Conservation (phyloP, 2,329 filamentous ascomycete genomes). For the Aspergillus piperis region DNA sequence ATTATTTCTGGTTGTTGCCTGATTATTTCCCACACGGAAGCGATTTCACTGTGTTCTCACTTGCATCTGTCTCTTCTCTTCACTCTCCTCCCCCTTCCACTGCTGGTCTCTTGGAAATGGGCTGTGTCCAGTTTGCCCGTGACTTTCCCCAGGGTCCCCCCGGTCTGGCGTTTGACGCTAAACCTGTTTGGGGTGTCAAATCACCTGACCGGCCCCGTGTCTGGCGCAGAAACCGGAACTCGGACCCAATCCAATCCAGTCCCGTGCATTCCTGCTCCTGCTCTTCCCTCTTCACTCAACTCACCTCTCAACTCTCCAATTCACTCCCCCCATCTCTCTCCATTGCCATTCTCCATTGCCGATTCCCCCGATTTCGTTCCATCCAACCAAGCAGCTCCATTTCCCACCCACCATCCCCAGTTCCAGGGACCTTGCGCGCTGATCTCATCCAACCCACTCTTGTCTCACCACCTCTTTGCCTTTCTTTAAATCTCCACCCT, state of each 20-base stretch:
- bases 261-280: not conserved
- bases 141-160: slow-evolving; percentile 1
- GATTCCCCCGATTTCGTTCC: not conserved
- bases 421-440: slow-evolving; percentile 9
- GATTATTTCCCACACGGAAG: too few relatives aligned
- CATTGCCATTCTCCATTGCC: not conserved
- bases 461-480: slow-evolving; percentile 2
- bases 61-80: not conserved
- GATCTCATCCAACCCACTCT: slow-evolving; percentile 10
- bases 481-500: slow-evolving; percentile 6
- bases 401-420: slow-evolving; percentile 6
- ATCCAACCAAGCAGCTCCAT: slow-evolving; percentile 2
- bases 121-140: not conserved
- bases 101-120: not conserved
- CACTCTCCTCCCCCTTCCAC: not conserved
- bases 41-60: not conserved
- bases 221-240: not conserved
- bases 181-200: not conserved
- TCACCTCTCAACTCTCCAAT: not conserved
- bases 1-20: too few relatives aligned
- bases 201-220: not conserved
- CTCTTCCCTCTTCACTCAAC: not conserved
- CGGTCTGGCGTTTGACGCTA: not conserved
- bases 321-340: not conserved
- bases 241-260: not conserved